phyloP scores from a whole-genome alignment of 140 eudicot species.

The Anethum foeniculum region DNA sequence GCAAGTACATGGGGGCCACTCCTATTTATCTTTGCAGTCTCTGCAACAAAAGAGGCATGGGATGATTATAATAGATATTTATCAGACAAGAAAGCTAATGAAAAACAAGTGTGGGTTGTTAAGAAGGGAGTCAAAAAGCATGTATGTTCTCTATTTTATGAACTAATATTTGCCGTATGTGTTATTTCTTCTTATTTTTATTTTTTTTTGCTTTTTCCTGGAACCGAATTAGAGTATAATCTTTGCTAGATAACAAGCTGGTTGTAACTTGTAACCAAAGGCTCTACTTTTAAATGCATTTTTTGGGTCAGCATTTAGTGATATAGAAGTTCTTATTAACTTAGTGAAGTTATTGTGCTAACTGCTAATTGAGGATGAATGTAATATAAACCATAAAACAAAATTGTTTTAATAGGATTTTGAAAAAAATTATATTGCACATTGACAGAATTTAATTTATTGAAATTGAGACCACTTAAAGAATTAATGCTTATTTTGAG shows the following conservation, averaged over 20 bases:
- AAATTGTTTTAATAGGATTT: not conserved
- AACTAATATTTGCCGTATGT: not conserved
- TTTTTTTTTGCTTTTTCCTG: not conserved
- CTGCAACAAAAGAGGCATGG: slow-evolving; percentile 99
- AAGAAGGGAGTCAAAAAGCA: slow-evolving; percentile 70
- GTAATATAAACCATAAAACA: not conserved
- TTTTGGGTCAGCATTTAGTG: not conserved
- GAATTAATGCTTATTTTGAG: not conserved
- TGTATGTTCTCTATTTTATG: slow-evolving; percentile 37
- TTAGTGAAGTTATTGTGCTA: not conserved
- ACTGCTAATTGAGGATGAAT: not conserved
- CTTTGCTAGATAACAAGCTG: not conserved
- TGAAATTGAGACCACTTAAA: not conserved
- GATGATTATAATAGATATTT: slow-evolving; percentile 90
- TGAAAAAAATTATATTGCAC: not conserved
- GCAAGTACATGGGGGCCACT: slow-evolving; percentile 99
- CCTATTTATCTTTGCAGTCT: slow-evolving; percentile 84
- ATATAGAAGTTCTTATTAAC: not conserved
- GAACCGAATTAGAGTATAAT: not conserved
- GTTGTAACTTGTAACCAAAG: not conserved
- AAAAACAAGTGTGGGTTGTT: slow-evolving; percentile 95
- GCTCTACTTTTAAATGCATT: not conserved
- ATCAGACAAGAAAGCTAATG: slow-evolving; percentile 95
- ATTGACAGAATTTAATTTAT: not conserved
- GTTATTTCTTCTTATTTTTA: not conserved